A percentile compares a stretch with the other conserved stretches of the same genome.
Conservation (phyloP, 768 basidiomycete genomes). For the Gloeopeniophorella convolvens region DNA sequence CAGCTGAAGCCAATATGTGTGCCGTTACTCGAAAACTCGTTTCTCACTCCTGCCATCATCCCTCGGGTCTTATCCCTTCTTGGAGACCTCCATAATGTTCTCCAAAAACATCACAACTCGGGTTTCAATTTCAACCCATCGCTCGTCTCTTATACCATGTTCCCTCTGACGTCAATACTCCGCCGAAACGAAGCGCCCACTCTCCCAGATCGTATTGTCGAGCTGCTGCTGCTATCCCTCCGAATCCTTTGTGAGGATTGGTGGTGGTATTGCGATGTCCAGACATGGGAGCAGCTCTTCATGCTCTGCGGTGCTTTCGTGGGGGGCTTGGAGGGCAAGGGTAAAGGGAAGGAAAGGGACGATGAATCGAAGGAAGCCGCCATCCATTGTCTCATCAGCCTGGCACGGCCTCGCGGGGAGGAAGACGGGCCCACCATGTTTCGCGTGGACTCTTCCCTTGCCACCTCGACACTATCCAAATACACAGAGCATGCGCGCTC, state of each 20-base stretch:
- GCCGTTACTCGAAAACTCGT: constrained; percentile 65
- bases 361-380: constrained; percentile 83
- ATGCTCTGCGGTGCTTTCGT: constrained; percentile 63
- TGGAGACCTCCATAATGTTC: constrained; percentile 40
- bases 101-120: constrained; percentile 39
- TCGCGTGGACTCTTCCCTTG: constrained; percentile 10
- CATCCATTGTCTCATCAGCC: constrained; percentile 52
- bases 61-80: constrained; percentile 46
- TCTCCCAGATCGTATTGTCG: constrained; percentile 76
- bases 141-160: constrained; percentile 78
- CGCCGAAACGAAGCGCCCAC: constrained; percentile 61
- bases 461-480: constrained; percentile 32
- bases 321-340: constrained; percentile 58
- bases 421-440: constrained; percentile 33
- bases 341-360: constrained; percentile 59
- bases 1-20: constrained; percentile 72
- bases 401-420: constrained; percentile 48
- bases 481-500: constrained; percentile 37
- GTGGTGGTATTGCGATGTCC: constrained; percentile 78
- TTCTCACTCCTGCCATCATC: constrained; percentile 50
- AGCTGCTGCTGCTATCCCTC: constrained; percentile 60
- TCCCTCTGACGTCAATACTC: constrained; percentile 80
- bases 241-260: constrained; percentile 57
- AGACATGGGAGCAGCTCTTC: constrained; percentile 81
- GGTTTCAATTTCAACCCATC: constrained; percentile 41